phyloP scores from a whole-genome alignment of 2,329 filamentous ascomycete species.

The Diaporthe vexans region DNA sequence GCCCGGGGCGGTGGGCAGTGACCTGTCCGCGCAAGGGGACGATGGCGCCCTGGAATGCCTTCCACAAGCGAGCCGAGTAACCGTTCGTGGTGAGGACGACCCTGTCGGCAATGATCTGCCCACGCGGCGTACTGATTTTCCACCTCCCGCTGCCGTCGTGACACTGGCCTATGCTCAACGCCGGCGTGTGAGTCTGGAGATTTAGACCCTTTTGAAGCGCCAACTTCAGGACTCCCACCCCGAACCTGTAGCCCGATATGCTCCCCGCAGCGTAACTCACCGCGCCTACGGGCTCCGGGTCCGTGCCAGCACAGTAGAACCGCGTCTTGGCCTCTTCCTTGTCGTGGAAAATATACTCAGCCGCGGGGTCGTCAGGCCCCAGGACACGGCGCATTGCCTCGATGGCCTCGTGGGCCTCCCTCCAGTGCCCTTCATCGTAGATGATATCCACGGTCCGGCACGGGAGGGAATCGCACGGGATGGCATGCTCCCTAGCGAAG shows the following conservation, averaged over 20 bases:
- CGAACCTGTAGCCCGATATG: slow-evolving; percentile 56
- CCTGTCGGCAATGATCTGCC: slow-evolving; percentile 55
- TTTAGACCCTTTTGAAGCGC: slow-evolving; percentile 60
- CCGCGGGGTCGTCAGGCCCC: slow-evolving; percentile 55
- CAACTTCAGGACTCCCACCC: slow-evolving; percentile 59
- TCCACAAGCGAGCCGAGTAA: slow-evolving; percentile 62
- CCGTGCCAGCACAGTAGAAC: slow-evolving; percentile 44
- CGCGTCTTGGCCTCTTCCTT: slow-evolving; percentile 22
- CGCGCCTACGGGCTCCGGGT: slow-evolving; percentile 58
- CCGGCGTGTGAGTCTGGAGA: slow-evolving; percentile 67
- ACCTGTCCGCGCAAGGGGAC: slow-evolving; percentile 66
- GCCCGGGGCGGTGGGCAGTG: slow-evolving; percentile 56
- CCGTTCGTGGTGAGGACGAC: slow-evolving; percentile 68
- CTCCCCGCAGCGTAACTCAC: slow-evolving; percentile 62
- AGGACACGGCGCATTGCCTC: slow-evolving; percentile 60
- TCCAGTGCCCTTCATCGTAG: slow-evolving; percentile 63
- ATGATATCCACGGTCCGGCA: slow-evolving; percentile 71
- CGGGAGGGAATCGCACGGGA: slow-evolving; percentile 63
- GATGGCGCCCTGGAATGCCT: slow-evolving; percentile 60
- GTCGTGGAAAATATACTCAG: slow-evolving; percentile 57
- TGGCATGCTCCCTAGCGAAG: slow-evolving; percentile 62
- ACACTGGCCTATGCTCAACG: slow-evolving; percentile 45
- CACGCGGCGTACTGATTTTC: slow-evolving; percentile 58
- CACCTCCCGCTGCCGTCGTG: slow-evolving; percentile 49
- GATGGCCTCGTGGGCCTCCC: slow-evolving; percentile 55